Evolutionary conservation across 192 early-diverging fungal genomes (phyloP), one percentile per base, ranked within the genome.

Genomic region (Dimargaris xerosporica): DNA sequence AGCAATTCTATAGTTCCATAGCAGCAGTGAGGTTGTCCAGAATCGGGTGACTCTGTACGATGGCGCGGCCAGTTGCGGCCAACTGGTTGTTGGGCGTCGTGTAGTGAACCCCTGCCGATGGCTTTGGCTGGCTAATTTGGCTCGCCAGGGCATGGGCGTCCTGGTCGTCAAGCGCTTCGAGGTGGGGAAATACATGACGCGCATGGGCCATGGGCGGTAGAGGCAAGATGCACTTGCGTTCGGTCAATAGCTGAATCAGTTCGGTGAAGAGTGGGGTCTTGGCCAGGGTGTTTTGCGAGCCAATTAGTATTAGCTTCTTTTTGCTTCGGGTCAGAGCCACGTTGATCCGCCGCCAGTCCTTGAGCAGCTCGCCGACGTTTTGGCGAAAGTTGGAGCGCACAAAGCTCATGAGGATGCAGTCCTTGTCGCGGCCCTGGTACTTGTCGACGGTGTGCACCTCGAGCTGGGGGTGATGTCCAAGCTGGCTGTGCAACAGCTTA

Each of bases 371-470:
- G 26, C 95, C 93, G 17, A 89, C 87, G 16, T 80, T 79, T 44
- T 74, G 71, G 3, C 75, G 66, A 2, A 60, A 25, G 69, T 98
- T 98, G 58, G 85, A 87, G 50, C 92, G 76, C 25, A 96, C 93
- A 51, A 91, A 77, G 10, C 91, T 93, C 3, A 98, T 78, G 19
- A 98, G 67, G n/a, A 96, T 83, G 56, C 87, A 86, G 5, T 88
- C 84, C 67, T 93, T 91, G 68, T 98, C 95, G 17, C 89, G 82
- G 31, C 95, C 95, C 71, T 98, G 95, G 69, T 85, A 95, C 61
- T 85, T 82, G 73, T 98, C 95, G 34, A 98, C 83, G 4, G 95
- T 98, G 23, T 83, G 80, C 53, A 90, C 70, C 59, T 94, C 92
- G 12, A 96, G 60, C 0, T 62, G 62, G 12, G 71, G 53, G 28